Evolutionary conservation across 2,329 filamentous ascomycete species (phyloP).

Genomic region (Fusarium nisikadoi): DNA sequence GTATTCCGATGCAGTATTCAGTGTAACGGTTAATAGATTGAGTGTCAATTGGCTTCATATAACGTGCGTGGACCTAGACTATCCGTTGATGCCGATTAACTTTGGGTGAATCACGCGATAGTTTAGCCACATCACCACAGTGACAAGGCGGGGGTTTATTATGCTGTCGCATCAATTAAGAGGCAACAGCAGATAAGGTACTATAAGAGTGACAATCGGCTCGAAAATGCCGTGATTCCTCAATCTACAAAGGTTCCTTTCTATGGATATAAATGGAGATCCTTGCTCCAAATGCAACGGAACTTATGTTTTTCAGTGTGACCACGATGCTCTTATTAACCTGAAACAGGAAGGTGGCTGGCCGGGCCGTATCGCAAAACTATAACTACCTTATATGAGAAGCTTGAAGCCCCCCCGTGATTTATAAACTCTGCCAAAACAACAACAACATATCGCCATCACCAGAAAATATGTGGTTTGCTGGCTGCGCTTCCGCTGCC

Average conservation of each 20-base stretch:
- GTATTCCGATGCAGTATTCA: not conserved
- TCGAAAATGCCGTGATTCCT: not conserved
- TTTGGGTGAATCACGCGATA: not conserved
- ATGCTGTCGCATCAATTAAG: not conserved
- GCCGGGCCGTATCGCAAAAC: not conserved
- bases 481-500: slow-evolving; percentile 7
- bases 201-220: not conserved
- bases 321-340: slow-evolving; percentile 13
- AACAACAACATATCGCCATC: not conserved
- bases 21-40: not conserved
- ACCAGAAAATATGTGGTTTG: slow-evolving; percentile 16
- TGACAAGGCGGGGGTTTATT: not conserved
- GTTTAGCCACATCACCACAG: not conserved
- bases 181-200: not conserved
- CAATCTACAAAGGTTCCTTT: slow-evolving; percentile 18
- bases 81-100: not conserved
- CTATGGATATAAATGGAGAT: not conserved
- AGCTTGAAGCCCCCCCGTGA: not conserved
- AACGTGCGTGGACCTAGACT: not conserved
- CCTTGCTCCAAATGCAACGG: slow-evolving; percentile 20
- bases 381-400: slow-evolving; percentile 9
- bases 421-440: not conserved
- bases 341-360: slow-evolving; percentile 25
- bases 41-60: not conserved
- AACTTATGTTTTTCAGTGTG: slow-evolving; percentile 21